A percentile compares a stretch with the other conserved stretches of the same genome.
Conservation (phyloP, 352 stramenopile species). For the Paralagenidium karlingii region DNA sequence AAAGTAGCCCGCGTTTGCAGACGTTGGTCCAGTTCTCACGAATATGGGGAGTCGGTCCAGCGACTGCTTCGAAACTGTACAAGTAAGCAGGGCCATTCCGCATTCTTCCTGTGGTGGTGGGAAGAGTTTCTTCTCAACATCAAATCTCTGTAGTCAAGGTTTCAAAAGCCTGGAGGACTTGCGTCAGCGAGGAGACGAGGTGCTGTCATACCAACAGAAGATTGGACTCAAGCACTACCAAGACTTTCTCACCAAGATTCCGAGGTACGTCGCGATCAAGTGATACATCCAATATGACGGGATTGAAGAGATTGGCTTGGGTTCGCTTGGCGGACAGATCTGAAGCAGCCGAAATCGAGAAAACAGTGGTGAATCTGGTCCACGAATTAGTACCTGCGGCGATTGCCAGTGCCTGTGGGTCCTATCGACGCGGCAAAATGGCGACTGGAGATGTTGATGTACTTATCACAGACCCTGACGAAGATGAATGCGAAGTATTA, state of each 20-base stretch:
- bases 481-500: conserved; percentile 52
- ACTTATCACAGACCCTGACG: conserved; percentile 58
- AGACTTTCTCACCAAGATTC: conserved; percentile 68
- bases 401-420: conserved; percentile 53
- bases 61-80: conserved; percentile 67
- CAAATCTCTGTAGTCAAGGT: conserved; percentile 25
- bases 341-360: conserved; percentile 64
- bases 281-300: background rate
- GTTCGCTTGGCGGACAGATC: conserved; percentile 11
- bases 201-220: conserved; percentile 48
- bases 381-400: conserved; percentile 47
- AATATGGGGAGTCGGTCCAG: conserved; percentile 69
- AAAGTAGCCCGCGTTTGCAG: conserved; percentile 34
- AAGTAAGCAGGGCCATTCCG: conserved; percentile 13
- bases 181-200: conserved; percentile 13
- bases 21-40: conserved; percentile 48
- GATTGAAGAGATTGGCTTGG: background rate
- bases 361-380: conserved; percentile 56
- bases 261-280: conserved; percentile 24
- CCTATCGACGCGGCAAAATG: conserved; percentile 61
- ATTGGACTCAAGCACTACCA: conserved; percentile 75
- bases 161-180: conserved; percentile 55
- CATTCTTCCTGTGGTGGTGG: background rate
- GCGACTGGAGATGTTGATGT: conserved; percentile 69
- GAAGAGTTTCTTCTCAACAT: background rate